A percentile compares a stretch with the other conserved stretches of the same genome.
phyloP scores from a whole-genome alignment of 352 stramenopile species.

The Lagenidium giganteum region DNA sequence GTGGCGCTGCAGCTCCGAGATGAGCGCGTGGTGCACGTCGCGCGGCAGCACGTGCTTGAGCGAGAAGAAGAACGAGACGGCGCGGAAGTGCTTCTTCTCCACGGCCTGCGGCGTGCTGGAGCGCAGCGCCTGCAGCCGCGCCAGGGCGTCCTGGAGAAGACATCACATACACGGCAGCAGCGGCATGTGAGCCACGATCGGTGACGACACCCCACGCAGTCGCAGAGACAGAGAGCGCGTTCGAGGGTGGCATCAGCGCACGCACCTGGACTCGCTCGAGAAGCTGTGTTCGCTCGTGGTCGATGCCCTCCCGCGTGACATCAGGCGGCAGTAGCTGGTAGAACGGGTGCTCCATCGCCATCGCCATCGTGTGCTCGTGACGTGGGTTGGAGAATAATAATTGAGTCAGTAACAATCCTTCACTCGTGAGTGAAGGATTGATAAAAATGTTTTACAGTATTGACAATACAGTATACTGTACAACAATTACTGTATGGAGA shows the following conservation, averaged over 20 bases:
- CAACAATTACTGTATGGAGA: too few relatives aligned
- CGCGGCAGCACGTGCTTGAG: conserved; percentile 56
- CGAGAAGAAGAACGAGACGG: conserved; percentile 48
- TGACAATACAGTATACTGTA: too few relatives aligned
- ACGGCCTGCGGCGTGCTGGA: neutral
- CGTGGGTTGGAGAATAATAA: too few relatives aligned
- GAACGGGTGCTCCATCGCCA: conserved; percentile 32
- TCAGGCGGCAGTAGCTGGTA: conserved; percentile 57
- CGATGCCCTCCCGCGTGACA: conserved; percentile 31
- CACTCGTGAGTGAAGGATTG: too few relatives aligned
- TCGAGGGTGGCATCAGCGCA: too few relatives aligned
- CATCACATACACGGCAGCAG: too few relatives aligned
- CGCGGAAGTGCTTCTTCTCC: conserved; percentile 60
- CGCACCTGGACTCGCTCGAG: conserved; percentile 33
- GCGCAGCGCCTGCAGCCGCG: conserved; percentile 22
- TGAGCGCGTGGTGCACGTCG: conserved; percentile 33
- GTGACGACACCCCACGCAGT: too few relatives aligned
- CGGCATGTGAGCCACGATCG: too few relatives aligned
- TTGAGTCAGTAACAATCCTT: too few relatives aligned
- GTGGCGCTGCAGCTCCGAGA: conserved; percentile 37
- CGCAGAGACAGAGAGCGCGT: too few relatives aligned
- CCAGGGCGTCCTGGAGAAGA: too few relatives aligned
- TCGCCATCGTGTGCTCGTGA: conserved; percentile 9
- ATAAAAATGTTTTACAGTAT: too few relatives aligned
- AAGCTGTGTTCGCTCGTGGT: conserved; percentile 31